Evolutionary conservation across 805 yeast genomes (phyloP), one percentile per base, ranked within the genome.

Genomic region (Hanseniaspora lindneri): DNA sequence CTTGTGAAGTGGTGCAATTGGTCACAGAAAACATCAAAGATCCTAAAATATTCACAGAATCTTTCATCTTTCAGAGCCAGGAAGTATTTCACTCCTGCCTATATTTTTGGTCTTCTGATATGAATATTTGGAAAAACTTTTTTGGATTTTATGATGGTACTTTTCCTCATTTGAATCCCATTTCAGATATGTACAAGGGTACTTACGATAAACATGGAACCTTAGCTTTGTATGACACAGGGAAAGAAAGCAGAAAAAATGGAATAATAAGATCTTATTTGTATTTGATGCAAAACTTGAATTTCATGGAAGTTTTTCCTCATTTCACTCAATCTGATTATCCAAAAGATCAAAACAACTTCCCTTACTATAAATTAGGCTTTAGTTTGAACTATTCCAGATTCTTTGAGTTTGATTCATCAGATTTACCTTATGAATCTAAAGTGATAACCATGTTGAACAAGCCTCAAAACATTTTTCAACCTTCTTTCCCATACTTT

Each of bases 141-240:
- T 44, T 44, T 44, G 49, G 49, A 2, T 44, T 29, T 33, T 44
- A 37, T 44, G 49, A 44, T 19, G 49, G 49, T 3, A 25, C 24
- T 17, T 32, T 44, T 7, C 43, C 49, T 17, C 28, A 30, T 39
- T 19, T 39, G 19, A 19, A 37, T 30, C 43, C 39, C 2, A n/a
- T 39, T 4, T 33, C 39, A 2, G 23, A 24, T 32, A 14, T 21
- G 14, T 28, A 36, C 19, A 14, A 32, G n/a, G 19, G n/a, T 9
- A 19, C 3, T 7, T 11, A 14, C 3, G 21, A 23, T 32, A 14
- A 24, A 14, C 6, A 17, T 13, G 41, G 30, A 6, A 25, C 41
- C 10, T n/a, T 44, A 20, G 49, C 49, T 8, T n/a, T 44, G 7
- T 44, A 44, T 32, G 49, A 44, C 14, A 39, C 41, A 29, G 49